Conservation (phyloP, 306 rosid species). For the Acacia confusa region DNA sequence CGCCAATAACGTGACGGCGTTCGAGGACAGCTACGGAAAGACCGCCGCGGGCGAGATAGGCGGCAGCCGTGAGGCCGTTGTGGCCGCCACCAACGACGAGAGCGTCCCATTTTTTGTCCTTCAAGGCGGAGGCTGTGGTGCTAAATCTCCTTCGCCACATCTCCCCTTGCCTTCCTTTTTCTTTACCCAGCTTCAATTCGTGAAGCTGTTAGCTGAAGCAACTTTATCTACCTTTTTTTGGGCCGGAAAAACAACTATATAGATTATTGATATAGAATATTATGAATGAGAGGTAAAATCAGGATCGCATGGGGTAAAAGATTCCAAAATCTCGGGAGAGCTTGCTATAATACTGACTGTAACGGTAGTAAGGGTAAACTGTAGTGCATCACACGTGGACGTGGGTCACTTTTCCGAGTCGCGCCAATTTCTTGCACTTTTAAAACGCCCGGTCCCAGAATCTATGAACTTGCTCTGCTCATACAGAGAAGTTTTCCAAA, state of each 20-base stretch:
- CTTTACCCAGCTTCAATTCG: not conserved
- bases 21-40: slow-evolving; percentile 95
- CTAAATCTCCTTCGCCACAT: slow-evolving; percentile 79
- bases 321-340: not conserved
- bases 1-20: slow-evolving; percentile 87
- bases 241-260: not conserved
- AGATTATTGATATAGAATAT: not conserved
- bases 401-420: not conserved
- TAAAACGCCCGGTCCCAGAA: not conserved
- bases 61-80: slow-evolving; percentile 92
- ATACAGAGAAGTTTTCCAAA: too few relatives aligned
- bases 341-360: not conserved
- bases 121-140: slow-evolving; percentile 34
- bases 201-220: not conserved
- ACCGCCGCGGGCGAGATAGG: slow-evolving; percentile 84
- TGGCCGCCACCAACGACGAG: slow-evolving; percentile 90
- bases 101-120: slow-evolving; percentile 86
- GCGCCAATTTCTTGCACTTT: slow-evolving; percentile 4
- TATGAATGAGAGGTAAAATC: not conserved
- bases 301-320: not conserved
- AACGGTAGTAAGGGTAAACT: not conserved
- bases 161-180: not conserved
- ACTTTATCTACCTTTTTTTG: not conserved
- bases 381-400: not conserved
- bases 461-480: not conserved